These are phyloP conservation scores for Helichrysum umbraculigerum DNA, from an alignment of 129 eudicot genomes.

Conservation along the genomic window DNA sequence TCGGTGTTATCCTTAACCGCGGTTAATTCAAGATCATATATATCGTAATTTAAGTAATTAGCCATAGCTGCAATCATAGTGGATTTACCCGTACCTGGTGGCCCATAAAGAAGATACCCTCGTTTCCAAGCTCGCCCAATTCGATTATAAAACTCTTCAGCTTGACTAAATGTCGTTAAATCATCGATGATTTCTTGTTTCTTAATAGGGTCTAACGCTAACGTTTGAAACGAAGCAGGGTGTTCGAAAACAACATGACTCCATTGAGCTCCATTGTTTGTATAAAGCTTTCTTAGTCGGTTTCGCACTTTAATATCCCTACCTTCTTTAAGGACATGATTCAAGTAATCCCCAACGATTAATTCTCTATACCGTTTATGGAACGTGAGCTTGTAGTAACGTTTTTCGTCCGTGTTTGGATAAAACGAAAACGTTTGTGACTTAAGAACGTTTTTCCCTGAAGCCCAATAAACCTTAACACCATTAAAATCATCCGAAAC, in stretches of 20 bases:
- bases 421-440: background rate
- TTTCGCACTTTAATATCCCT: background rate
- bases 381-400: slow-evolving; percentile 9
- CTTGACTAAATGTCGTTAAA: slow-evolving; percentile 5
- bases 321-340: slow-evolving; percentile 12
- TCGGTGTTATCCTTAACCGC: slow-evolving; percentile 12
- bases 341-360: slow-evolving; percentile 6
- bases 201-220: background rate
- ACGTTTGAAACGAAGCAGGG: slow-evolving; percentile 14
- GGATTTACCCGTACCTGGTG: slow-evolving; percentile 11
- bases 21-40: slow-evolving; percentile 6
- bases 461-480: slow-evolving; percentile 3
- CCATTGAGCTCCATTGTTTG: slow-evolving; percentile 7
- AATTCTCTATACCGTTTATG: slow-evolving; percentile 4
- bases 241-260: slow-evolving; percentile 13
- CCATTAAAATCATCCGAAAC: slow-evolving; percentile 6
- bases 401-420: slow-evolving; percentile 16
- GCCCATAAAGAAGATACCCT: slow-evolving; percentile 1
- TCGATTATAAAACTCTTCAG: slow-evolving; percentile 11
- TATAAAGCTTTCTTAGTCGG: slow-evolving; percentile 5
- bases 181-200: slow-evolving; percentile 13
- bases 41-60: slow-evolving; percentile 5
- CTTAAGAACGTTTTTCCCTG: background rate
- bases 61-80: slow-evolving; percentile 17
- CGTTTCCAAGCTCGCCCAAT: slow-evolving; percentile 14